Evolutionary conservation across 148 eudicot genomes (phyloP), one percentile per base, ranked within the genome.

Genomic region (Pouteria glomerata): DNA sequence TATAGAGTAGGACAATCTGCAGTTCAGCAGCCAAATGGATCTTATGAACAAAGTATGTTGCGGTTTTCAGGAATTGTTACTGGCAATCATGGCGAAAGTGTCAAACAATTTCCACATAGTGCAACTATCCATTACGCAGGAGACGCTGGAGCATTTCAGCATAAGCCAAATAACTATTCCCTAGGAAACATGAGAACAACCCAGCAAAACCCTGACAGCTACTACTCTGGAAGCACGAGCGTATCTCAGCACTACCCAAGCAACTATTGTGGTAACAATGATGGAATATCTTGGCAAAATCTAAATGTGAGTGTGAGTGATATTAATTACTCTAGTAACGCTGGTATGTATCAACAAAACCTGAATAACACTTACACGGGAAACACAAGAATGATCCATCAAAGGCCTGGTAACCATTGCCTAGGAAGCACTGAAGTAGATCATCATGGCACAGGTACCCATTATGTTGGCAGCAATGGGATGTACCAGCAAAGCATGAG

Each of bases 401-500:
- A 70, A 73, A 64, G 34, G 12, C 24, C 57, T 67, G 67, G 76
- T 27, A 71, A 70, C 51, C 55, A 50, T 57, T 12, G 24, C 16
- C 37, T 8, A 4, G 52, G 56, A 24, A 63, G 60, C 37, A n/a
- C 18, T n/a, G n/a, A n/a, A n/a, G n/a, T n/a, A n/a, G n/a, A 33
- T 76, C 67, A 57, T 12, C 77, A 68, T 42, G 66, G 69, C 37
- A 51, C 19, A 24, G 47, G 55, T 67, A 57, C 68, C 71, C 73
- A 24, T 6, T 37, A 41, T 56, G 39, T 34, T 6, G 42, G 57
- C 26, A 63, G 51, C 27, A 55, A 3, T 51, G 67, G 26, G 41
- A 57, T 48, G 34, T 60, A 45, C 29, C 79, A 69, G 33, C 83
- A 66, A 63, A 66, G 53, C 59, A 55, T 65, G 4, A 48, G 70